Evolutionary conservation across 768 basidiomycete genomes (phyloP).

Genomic region (Botryobasidium botryosum): DNA sequence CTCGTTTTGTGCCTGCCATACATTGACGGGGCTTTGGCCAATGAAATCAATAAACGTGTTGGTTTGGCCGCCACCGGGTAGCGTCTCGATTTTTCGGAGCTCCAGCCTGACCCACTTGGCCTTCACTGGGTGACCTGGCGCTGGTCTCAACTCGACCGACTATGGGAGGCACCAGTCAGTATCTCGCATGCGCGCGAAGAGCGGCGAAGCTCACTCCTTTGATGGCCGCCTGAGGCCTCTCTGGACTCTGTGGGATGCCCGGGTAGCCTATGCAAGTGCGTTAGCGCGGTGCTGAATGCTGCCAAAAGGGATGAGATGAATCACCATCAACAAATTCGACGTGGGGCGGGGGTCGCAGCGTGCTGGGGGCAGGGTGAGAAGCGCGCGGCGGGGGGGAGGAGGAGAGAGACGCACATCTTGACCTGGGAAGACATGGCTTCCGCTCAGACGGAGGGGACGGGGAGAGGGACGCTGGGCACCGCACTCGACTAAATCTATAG

Average conservation of each 20-base stretch:
- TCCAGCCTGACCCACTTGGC: slow-evolving; percentile 88
- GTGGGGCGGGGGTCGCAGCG: slow-evolving; percentile 72
- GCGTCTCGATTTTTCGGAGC: slow-evolving; percentile 75
- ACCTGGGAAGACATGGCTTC: no score
- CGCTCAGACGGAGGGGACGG: no score
- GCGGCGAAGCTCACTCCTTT: slow-evolving; percentile 48
- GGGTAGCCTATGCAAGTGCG: slow-evolving; percentile 45
- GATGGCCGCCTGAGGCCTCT: slow-evolving; percentile 67
- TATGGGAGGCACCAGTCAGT: slow-evolving; percentile 19
- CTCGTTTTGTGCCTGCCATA: slow-evolving; percentile 71
- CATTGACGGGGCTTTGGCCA: slow-evolving; percentile 61
- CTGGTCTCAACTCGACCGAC: slow-evolving; percentile 76
- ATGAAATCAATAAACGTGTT: slow-evolving; percentile 69
- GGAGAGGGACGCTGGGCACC: no score
- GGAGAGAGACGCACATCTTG: no score
- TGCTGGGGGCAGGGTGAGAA: slow-evolving; percentile 26
- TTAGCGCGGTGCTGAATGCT: background rate
- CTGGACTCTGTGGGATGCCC: slow-evolving; percentile 64
- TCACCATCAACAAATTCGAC: slow-evolving; percentile 74
- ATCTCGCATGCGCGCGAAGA: slow-evolving; percentile 4
- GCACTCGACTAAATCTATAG: no score
- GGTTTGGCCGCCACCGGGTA: slow-evolving; percentile 48
- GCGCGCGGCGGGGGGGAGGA: no score
- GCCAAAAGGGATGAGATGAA: slow-evolving; percentile 15
- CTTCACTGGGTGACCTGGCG: slow-evolving; percentile 50